These are phyloP conservation scores for Blastobotrys illinoisensis DNA, from an alignment of 1,139 yeast genomes.

Conservation along the genomic window DNA sequence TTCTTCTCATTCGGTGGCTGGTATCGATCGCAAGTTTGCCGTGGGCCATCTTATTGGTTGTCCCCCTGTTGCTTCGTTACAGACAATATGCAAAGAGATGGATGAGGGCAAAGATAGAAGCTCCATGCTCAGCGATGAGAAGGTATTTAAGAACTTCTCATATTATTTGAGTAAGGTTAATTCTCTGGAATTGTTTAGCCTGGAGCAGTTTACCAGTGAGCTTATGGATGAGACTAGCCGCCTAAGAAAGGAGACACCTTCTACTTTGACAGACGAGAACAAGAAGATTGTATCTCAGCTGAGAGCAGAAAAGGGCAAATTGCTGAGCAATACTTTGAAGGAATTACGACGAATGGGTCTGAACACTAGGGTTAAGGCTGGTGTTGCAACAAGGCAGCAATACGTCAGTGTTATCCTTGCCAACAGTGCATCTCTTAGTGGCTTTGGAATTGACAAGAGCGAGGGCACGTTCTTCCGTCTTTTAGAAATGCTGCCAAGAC, in stretches of 20 bases:
- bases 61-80: not conserved
- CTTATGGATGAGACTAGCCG: constrained; percentile 54
- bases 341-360: constrained; percentile 74
- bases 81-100: not conserved
- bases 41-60: not conserved
- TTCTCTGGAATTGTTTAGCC: constrained; percentile 35
- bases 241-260: constrained; percentile 74
- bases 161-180: constrained; percentile 15
- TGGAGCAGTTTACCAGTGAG: constrained; percentile 50
- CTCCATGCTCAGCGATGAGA: constrained; percentile 34
- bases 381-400: constrained; percentile 55
- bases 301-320: constrained; percentile 71
- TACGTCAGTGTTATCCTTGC: constrained; percentile 61
- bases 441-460: constrained; percentile 38
- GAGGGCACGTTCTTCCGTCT: constrained; percentile 65
- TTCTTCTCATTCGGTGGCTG: constrained; percentile 1
- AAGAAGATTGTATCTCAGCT: constrained; percentile 69
- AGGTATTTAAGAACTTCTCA: constrained; percentile 33
- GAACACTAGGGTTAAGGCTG: constrained; percentile 58
- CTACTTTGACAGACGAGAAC: constrained; percentile 59
- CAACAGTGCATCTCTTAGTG: constrained; percentile 41
- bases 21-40: not conserved
- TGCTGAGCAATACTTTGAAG: constrained; percentile 69
- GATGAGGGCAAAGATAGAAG: not conserved
- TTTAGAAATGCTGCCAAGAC: constrained; percentile 73